Base-by-base conservation (phyloP, 805 yeast species). In the Nakazawaea wyomingensis region DNA sequence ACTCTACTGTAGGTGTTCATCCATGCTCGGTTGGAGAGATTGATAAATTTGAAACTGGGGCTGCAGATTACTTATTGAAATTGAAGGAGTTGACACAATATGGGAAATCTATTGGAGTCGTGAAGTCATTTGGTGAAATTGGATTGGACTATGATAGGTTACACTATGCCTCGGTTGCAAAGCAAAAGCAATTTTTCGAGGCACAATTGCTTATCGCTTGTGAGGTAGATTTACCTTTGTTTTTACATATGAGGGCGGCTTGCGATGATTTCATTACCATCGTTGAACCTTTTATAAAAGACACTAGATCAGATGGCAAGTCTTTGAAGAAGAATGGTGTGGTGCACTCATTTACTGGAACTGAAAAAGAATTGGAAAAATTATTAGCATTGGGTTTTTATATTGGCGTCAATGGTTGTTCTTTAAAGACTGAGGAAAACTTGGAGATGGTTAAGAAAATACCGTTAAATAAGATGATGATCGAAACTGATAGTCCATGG, bases 401-500 rank as follows among this genome's bases (percentile, higher is more conserved):
- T 50, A 75, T 93, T 40, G 89, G 98, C 33, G 69, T 93, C 47
- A 93, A 93, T 60, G 99, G 99, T 4, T 93, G 98, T 55, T 89
- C 98, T 1, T 71, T 93, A 50, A 85, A 83, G 55, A 78, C 86
- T 0, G 77, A 76, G 44, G 89, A 84, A 49, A 88, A 85, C 55
- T 62, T 89, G 11, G 69, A 71, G 21, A 88, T 82, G 19, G 87
- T 82, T 0, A 63, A 66, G 33, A 54, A 59, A 19, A 74, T 93
- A n/a, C 98, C 98, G 0, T 54, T 79, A 7, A 77, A 80, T 4
- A 74, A 71, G 53, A 60, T 93, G 34, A 62, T 91, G 72, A 74
- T 93, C 8, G 99, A 93, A 58, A 91, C 97, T 0, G 99, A 93
- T 63, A 89, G 97, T 3, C 99, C 99, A 1, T 93, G 99, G 99